Evolutionary conservation across 768 basidiomycete genomes (phyloP).

Genomic region (Termitomyces sp.): DNA sequence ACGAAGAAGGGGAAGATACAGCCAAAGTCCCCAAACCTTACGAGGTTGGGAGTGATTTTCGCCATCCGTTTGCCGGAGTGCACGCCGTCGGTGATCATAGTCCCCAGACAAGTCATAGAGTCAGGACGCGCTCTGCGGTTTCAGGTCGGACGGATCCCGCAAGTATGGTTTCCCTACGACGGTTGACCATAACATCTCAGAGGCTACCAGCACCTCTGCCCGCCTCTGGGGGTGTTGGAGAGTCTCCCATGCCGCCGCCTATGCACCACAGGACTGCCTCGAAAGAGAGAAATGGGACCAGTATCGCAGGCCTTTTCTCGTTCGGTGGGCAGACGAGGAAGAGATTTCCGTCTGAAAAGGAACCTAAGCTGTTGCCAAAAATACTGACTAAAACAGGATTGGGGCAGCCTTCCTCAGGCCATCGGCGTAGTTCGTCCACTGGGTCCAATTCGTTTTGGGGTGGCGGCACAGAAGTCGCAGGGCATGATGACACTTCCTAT

Average conservation of each 20-base stretch:
- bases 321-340: conserved; percentile 30
- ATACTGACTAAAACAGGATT: conserved; percentile 1
- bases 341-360: not conserved
- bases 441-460: conserved; percentile 11
- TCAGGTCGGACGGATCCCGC: conserved; percentile 38
- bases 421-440: conserved; percentile 15
- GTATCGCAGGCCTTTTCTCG: conserved; percentile 50
- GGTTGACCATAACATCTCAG: conserved; percentile 33
- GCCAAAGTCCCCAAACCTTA: conserved; percentile 27
- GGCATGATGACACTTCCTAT: conserved; percentile 48
- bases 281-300: conserved; percentile 36
- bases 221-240: conserved; percentile 58
- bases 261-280: conserved; percentile 21
- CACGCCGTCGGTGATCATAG: conserved; percentile 13
- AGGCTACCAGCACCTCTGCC: conserved; percentile 34
- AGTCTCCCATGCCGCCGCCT: conserved; percentile 47
- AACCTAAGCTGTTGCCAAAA: not conserved
- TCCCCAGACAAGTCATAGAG: conserved; percentile 21
- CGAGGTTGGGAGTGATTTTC: conserved; percentile 5
- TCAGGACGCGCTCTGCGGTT: conserved; percentile 36
- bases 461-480: not conserved
- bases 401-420: conserved; percentile 1
- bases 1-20: conserved; percentile 25
- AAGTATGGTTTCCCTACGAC: conserved; percentile 25
- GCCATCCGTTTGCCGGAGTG: not conserved